phyloP scores from a whole-genome alignment of 2,329 filamentous ascomycete species.

The Ophiocordyceps polyrhachis-furcata region DNA sequence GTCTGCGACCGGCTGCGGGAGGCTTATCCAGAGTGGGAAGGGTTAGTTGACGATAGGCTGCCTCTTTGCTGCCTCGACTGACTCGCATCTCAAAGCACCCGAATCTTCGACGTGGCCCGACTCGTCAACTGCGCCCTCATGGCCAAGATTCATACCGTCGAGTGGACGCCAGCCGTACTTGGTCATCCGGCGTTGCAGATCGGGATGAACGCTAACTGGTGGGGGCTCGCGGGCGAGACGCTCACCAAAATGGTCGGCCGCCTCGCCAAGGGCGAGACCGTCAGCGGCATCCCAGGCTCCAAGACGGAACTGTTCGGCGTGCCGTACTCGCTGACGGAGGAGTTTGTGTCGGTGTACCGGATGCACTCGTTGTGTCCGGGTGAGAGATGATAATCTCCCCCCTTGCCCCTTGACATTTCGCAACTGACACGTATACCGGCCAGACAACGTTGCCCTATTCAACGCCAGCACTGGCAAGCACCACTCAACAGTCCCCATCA shows the following conservation, averaged over 20 bases:
- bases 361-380: slow-evolving; percentile 1
- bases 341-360: slow-evolving; percentile 1
- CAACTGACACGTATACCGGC: not conserved
- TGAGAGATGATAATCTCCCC: not conserved
- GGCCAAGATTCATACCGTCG: slow-evolving; percentile 29
- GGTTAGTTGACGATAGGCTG: not conserved
- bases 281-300: not conserved
- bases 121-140: slow-evolving; percentile 25
- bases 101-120: not conserved
- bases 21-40: not conserved
- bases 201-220: not conserved
- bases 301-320: not conserved
- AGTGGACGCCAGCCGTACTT: slow-evolving; percentile 29
- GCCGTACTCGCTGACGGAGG: not conserved
- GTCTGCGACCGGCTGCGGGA: not conserved
- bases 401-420: not conserved
- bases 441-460: slow-evolving; percentile 1
- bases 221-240: not conserved
- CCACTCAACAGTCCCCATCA: not conserved
- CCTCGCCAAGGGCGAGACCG: not conserved
- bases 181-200: slow-evolving; percentile 15
- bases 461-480: not conserved
- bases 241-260: not conserved
- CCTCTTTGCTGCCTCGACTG: not conserved
- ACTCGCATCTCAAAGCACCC: not conserved